Percentiles rank a stretch among this genome's conserved stretches.
Conservation (phyloP, 2,329 filamentous ascomycete genomes). For the Chaetomiaceae sp. region DNA sequence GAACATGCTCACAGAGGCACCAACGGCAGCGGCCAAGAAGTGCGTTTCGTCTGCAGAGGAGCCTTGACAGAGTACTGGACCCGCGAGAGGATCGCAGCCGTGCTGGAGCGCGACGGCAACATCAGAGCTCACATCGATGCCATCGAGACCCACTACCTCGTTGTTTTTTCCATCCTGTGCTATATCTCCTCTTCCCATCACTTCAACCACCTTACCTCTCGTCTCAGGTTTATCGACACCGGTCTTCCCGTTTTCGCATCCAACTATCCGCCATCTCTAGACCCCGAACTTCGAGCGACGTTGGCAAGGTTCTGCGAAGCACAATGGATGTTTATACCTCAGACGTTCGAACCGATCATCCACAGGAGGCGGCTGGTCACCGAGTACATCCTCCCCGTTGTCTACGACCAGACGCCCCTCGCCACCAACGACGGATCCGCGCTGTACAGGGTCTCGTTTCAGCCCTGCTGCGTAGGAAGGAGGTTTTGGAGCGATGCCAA, state of each 20-base stretch:
- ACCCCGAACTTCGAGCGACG: background rate
- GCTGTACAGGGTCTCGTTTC: background rate
- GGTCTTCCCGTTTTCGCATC: background rate
- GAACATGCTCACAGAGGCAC: background rate
- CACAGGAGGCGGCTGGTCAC: background rate
- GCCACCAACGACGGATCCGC: background rate
- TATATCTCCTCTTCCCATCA: background rate
- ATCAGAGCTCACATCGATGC: background rate
- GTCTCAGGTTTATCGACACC: background rate
- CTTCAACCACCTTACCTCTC: background rate
- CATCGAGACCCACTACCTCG: background rate
- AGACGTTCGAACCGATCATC: background rate
- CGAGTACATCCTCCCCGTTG: background rate
- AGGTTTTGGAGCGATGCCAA: background rate
- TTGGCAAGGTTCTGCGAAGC: background rate
- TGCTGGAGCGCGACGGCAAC: background rate
- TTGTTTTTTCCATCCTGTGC: conserved; percentile 1
- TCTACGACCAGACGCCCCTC: background rate
- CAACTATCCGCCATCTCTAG: background rate
- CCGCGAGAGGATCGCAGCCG: background rate
- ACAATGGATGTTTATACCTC: conserved; percentile 5
- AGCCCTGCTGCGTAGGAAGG: background rate
- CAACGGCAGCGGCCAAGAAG: background rate
- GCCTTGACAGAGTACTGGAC: background rate
- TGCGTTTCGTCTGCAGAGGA: background rate